Evolutionary conservation across 306 rosid species (phyloP).

Genomic region (Sphenostylis stenocarpa): DNA sequence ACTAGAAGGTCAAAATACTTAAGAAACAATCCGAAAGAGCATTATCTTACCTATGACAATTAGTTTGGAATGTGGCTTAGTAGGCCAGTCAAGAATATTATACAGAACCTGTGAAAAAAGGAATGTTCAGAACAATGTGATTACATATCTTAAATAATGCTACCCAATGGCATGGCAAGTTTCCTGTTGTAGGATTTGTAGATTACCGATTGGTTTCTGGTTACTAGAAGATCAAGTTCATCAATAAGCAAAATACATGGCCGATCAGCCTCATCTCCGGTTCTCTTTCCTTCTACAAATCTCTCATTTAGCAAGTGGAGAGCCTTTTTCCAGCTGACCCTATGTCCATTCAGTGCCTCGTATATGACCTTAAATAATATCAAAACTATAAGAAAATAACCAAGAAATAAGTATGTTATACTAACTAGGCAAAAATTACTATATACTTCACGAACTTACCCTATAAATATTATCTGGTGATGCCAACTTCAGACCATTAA

Average conservation of each 20-base stretch:
- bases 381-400: slow-evolving; percentile 14
- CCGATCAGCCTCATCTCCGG: slow-evolving; percentile 60
- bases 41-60: slow-evolving; percentile 70
- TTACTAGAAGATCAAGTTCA: slow-evolving; percentile 95
- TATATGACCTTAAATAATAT: slow-evolving; percentile 71
- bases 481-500: slow-evolving; percentile 91
- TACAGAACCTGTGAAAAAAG: slow-evolving; percentile 66
- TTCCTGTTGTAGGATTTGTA: slow-evolving; percentile 30
- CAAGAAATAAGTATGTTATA: slow-evolving; percentile 3
- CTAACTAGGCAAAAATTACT: slow-evolving; percentile 27
- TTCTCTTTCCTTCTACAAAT: slow-evolving; percentile 72
- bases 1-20: slow-evolving; percentile 12
- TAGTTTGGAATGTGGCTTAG: slow-evolving; percentile 83
- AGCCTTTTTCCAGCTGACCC: slow-evolving; percentile 94
- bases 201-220: slow-evolving; percentile 94
- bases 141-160: slow-evolving; percentile 1
- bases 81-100: slow-evolving; percentile 98
- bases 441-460: slow-evolving; percentile 40
- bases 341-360: slow-evolving; percentile 85
- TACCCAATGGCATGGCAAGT: slow-evolving; percentile 25
- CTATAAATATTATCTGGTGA: slow-evolving; percentile 84
- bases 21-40: slow-evolving; percentile 2
- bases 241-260: slow-evolving; percentile 96
- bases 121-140: neutral
- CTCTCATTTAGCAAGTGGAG: slow-evolving; percentile 76